phyloP scores from a whole-genome alignment of 164 flowering plant genomes.

The Chimonanthus praecox region DNA sequence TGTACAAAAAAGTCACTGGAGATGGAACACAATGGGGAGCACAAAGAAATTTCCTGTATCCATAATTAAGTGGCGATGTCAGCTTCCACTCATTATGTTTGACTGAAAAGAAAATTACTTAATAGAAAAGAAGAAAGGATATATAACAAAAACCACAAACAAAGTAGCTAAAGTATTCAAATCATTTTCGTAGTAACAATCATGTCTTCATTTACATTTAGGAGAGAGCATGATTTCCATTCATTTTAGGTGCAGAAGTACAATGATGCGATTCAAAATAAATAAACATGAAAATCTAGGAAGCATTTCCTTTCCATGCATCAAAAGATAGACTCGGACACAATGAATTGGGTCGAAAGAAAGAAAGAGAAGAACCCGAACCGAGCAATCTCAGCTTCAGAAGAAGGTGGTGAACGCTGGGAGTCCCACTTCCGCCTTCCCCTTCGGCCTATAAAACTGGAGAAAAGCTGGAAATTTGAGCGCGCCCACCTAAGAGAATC shows the following conservation, averaged over 20 bases:
- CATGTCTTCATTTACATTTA: background rate
- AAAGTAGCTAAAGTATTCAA: background rate
- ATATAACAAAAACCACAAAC: background rate
- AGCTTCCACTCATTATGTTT: background rate
- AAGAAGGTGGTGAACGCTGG: background rate
- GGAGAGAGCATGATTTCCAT: background rate
- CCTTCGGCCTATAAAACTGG: conserved; percentile 17
- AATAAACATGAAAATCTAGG: background rate
- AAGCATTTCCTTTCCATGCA: background rate
- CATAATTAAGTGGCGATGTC: conserved; percentile 2
- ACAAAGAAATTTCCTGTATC: conserved; percentile 24
- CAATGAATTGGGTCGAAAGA: background rate
- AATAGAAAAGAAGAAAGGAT: background rate
- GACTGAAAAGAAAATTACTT: background rate
- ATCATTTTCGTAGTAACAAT: background rate
- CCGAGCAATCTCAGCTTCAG: background rate
- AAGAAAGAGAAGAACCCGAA: background rate
- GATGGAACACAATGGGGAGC: conserved; percentile 10
- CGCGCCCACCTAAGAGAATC: conserved; percentile 18
- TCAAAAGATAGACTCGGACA: background rate
- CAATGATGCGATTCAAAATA: background rate
- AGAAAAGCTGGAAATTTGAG: conserved; percentile 17
- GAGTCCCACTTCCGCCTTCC: conserved; percentile 12
- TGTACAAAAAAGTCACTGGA: conserved; percentile 9
- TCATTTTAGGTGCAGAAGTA: background rate